Evolutionary conservation across 2,329 filamentous ascomycete genomes (phyloP), one percentile per base, ranked within the genome.

Genomic region (Penicillium corylophilum): DNA sequence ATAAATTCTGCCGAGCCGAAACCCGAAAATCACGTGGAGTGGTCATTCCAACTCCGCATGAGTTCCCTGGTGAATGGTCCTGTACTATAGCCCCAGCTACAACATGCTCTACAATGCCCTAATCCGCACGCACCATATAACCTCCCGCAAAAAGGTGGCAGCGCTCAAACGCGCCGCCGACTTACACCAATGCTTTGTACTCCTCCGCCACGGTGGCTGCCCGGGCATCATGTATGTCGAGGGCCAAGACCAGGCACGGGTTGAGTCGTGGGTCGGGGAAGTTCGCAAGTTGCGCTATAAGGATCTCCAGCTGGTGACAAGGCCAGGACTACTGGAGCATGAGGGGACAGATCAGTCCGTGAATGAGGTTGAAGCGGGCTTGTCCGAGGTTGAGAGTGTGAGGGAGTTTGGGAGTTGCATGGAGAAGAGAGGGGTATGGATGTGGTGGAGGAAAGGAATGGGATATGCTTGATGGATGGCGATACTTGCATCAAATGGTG

Each of bases 221-320:
- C 88, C 88, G 0, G 88, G 88, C 1, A 84, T 92, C 59, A 91
- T 92, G 88, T 89, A 90, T 64, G 87, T 86, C 44, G 85, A 89
- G 65, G 82, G 83, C 1, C 57, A 59, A 4, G 73, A 78, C n/a
- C 78, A 81, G 59, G 61, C 64, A 1, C 75, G 76, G 1, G 81
- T 90, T 3, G 76, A 75, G 51, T 74, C 77, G 13, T 90, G 87
- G 87, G 84, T 90, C 4, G 75, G 74, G 10, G 74, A 75, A 1
- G 86, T 90, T 2, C 82, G 87, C 50, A 78, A 78, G 23, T 70
- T 90, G 38, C 77, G 85, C 6, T 90, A 90, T 70, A 90, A 90
- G 59, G 86, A 90, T 67, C 90, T 86, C 47, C 83, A 87, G 55
- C 79, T 89, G 42, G 80, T 79, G 7, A 74, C 73, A 15, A 79